These are phyloP conservation scores for Theobroma grandiflorum DNA, from an alignment of 441 rosid genomes.

Conservation along the genomic window DNA sequence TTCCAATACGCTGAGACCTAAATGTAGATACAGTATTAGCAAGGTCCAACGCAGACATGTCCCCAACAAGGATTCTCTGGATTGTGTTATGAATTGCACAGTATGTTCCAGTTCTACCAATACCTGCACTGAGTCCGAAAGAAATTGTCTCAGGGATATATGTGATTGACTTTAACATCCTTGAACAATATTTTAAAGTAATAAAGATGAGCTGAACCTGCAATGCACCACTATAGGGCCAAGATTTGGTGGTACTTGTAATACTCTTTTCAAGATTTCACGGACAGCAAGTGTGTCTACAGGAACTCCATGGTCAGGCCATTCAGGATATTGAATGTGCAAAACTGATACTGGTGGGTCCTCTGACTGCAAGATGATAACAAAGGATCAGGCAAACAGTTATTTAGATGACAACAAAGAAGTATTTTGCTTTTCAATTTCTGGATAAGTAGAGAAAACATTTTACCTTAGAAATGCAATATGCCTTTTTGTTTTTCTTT, in stretches of 20 bases:
- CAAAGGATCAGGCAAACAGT: background rate
- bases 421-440: background rate
- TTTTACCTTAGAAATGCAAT: background rate
- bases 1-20: slow-evolving; percentile 84
- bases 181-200: background rate
- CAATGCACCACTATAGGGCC: slow-evolving; percentile 96
- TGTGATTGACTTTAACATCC: slow-evolving; percentile 3
- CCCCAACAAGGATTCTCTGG: slow-evolving; percentile 88
- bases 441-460: background rate
- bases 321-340: slow-evolving; percentile 87
- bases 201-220: slow-evolving; percentile 65
- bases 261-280: slow-evolving; percentile 73
- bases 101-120: slow-evolving; percentile 96
- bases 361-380: slow-evolving; percentile 52
- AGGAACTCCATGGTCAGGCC: slow-evolving; percentile 99
- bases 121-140: slow-evolving; percentile 80
- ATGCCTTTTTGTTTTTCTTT: background rate
- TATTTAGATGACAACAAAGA: background rate
- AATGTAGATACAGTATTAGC: slow-evolving; percentile 65
- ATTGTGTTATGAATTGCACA: slow-evolving; percentile 87
- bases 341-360: slow-evolving; percentile 68
- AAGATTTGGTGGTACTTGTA: slow-evolving; percentile 60
- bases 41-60: slow-evolving; percentile 80
- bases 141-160: slow-evolving; percentile 38
- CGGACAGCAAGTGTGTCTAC: slow-evolving; percentile 73